A percentile compares a stretch with the other conserved stretches of the same genome.
Conservation (phyloP, 495 filamentous ascomycete species). For the Aspergillus leporis region DNA sequence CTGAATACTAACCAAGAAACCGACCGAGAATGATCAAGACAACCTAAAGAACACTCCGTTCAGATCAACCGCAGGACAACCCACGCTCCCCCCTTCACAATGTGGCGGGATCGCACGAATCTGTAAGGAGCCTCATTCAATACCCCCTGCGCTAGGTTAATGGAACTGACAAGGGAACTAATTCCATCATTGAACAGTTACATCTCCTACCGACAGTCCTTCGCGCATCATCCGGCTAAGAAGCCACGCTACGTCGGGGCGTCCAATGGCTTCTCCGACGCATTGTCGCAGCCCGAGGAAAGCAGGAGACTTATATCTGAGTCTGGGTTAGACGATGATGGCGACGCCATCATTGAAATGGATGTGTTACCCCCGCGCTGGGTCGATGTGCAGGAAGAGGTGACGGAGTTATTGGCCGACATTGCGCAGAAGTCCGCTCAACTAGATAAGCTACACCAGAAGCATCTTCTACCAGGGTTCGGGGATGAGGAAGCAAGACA, state of each 20-base stretch:
- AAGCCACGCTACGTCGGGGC: slow-evolving; percentile 68
- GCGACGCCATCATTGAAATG: slow-evolving; percentile 98
- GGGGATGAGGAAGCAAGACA: slow-evolving; percentile 87
- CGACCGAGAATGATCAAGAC: slow-evolving; percentile 21
- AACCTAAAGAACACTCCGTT: slow-evolving; percentile 21
- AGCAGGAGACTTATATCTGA: slow-evolving; percentile 82
- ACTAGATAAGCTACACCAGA: slow-evolving; percentile 91
- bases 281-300: slow-evolving; percentile 66
- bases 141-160: neutral
- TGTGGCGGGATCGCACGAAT: slow-evolving; percentile 99
- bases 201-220: slow-evolving; percentile 98
- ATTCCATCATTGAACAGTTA: slow-evolving; percentile 58
- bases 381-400: slow-evolving; percentile 93
- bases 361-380: slow-evolving; percentile 92
- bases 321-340: slow-evolving; percentile 76
- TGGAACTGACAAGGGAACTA: slow-evolving; percentile 5
- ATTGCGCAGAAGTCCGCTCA: slow-evolving; percentile 80
- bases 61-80: slow-evolving; percentile 22
- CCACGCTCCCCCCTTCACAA: slow-evolving; percentile 32
- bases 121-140: slow-evolving; percentile 57
- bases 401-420: slow-evolving; percentile 75
- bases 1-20: neutral
- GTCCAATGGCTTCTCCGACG: slow-evolving; percentile 73
- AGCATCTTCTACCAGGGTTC: slow-evolving; percentile 94
- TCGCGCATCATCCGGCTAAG: slow-evolving; percentile 90